Base-by-base conservation (phyloP, 2,329 filamentous ascomycete species). In the Metarhizium album region DNA sequence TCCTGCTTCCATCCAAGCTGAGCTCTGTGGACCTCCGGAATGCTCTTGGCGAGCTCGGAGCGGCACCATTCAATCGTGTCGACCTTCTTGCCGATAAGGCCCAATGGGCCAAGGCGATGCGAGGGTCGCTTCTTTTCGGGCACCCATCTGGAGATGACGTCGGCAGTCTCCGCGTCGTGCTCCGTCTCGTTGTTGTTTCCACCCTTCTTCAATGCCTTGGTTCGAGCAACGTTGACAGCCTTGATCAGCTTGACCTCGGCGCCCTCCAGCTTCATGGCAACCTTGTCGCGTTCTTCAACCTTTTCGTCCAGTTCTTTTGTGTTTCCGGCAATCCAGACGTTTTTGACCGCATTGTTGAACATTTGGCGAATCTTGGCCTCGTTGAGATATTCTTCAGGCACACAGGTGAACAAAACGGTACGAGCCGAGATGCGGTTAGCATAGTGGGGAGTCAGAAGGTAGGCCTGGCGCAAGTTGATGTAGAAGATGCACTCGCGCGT, bases 391-490 rank as follows among this genome's bases (percentile, higher is more conserved):
- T 85, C 78, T 35, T 80, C 71, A 0, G 91, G 90, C 1, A 95
- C 88, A 1, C 86, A 86, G 1, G 90, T 86, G 67, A 95, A 95
- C n/a, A 98, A 79, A 6, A 97, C 90, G 1, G 90, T 96, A 27
- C 90, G 82, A 0, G 90, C 90, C 0, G 91, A 96, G 42, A 97
- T 82, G 18, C 90, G 85, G 58, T 83, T 85, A 27, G 89, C 80
- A 62, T 95, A 91, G 47, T 86, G 74, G 1, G 87, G 89, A 2
- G 89, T 87, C 51, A 95, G 75, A n/a, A 90, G 80, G 70, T 94
- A 97, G 1, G 91, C 91, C 70, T 97, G 93, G 56, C 91, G 87
- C 48, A 97, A 70, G 60, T 95, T 95, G 71, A 96, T 87, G 67
- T 90, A 95, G 76, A 85, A 97, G 60, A 98, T 84, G 63, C 84